Evolutionary conservation across 805 yeast genomes (phyloP), one percentile per base, ranked within the genome.

Genomic region (Priceomyces haplophilus): DNA sequence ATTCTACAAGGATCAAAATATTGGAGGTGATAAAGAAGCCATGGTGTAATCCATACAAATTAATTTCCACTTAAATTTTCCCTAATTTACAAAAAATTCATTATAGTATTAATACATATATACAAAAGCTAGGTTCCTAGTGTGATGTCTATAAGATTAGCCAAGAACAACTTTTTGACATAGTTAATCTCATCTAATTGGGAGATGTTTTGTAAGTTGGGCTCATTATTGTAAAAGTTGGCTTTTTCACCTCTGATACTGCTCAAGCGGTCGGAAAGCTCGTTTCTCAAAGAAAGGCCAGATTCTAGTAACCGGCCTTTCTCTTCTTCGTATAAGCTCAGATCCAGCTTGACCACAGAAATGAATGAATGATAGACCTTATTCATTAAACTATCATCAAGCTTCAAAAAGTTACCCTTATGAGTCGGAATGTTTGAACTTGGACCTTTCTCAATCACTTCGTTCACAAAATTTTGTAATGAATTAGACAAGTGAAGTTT

Each of bases 21-120:
- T 56, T 20, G 64, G 64, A 8, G 46, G 47, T 20, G 55, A 52
- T 15, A 53, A 54, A 37, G 62, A 59, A 43, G 64, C 47, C 11
- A 57, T 56, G 53, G 64, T 59, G 4, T 58, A 46, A 27, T 15
- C 38, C 7, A 15, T 6, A 12, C 7, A 15, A 16, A n/a, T n/a
- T n/a, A n/a, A n/a, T n/a, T n/a, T n/a, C 12, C 11, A 25, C 30
- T 25, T 25, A 25, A 10, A 25, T 25, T 25, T 25, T 10, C 30
- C n/a, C n/a, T n/a, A n/a, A 20, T 16, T 16, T n/a, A 18, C 15
- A 11, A 10, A 10, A 32, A 6, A 20, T 18, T 15, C 3, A 37
- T 29, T 16, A 12, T 10, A 30, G 13, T 19, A 31, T n/a, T 27
- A 16, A 17, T 33, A 24, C 13, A 27, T 41, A 21, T 41, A 20